phyloP scores from a whole-genome alignment of 2,329 filamentous ascomycete species.

The Elsinoe fawcettii region DNA sequence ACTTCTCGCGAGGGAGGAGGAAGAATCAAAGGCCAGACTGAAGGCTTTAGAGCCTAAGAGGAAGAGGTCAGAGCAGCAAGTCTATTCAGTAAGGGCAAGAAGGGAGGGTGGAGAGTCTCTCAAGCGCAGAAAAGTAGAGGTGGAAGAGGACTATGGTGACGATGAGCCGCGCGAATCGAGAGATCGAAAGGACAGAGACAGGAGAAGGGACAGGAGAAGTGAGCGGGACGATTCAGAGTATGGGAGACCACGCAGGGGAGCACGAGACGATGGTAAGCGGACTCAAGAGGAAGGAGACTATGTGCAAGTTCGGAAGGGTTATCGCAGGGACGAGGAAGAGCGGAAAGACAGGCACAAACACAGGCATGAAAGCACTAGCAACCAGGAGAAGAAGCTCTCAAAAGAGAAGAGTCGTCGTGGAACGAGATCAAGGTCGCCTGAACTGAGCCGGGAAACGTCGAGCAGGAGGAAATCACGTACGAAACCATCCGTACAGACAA shows the following conservation, averaged over 20 bases:
- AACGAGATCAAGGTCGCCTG: neutral
- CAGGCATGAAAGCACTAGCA: neutral
- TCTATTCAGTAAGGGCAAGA: constrained; percentile 17
- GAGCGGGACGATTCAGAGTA: neutral
- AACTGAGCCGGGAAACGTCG: neutral
- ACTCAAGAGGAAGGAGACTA: no score
- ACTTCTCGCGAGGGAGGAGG: constrained; percentile 72
- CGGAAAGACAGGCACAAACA: neutral
- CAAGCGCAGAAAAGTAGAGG: constrained; percentile 29
- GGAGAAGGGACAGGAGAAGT: neutral
- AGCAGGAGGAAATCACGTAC: neutral
- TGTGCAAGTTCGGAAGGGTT: no score
- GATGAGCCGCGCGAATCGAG: neutral
- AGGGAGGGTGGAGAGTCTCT: constrained; percentile 41
- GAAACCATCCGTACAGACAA: neutral
- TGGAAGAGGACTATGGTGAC: neutral
- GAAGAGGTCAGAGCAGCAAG: constrained; percentile 19
- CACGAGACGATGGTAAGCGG: no score
- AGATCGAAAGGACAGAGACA: neutral
- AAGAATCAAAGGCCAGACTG: constrained; percentile 67
- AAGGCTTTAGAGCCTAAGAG: constrained; percentile 41
- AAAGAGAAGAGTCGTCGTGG: neutral
- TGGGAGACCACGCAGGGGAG: no score
- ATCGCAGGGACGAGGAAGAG: neutral
- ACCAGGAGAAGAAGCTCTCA: neutral